phyloP scores from a whole-genome alignment of 257 asterid genomes.

The Primulina tabacum region DNA sequence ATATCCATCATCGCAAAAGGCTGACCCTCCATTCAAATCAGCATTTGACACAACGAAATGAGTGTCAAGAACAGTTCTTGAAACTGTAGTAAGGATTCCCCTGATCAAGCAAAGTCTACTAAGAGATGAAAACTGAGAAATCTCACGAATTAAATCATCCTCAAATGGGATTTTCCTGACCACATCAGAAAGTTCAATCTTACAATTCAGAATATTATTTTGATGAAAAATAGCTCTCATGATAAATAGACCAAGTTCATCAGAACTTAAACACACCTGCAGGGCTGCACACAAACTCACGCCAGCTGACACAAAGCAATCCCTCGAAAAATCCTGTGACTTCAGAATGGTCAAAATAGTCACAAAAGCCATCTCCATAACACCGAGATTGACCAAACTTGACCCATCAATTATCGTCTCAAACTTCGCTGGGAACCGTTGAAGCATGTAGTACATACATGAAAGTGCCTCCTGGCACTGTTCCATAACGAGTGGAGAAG shows the following conservation, averaged over 20 bases:
- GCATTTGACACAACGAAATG: conserved; percentile 38
- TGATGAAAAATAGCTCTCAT: conserved; percentile 66
- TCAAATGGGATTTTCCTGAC: conserved; percentile 44
- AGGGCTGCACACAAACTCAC: conserved; percentile 82
- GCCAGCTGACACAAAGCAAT: conserved; percentile 94
- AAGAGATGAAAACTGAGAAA: conserved; percentile 49
- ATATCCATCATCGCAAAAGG: conserved; percentile 25
- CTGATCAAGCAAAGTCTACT: conserved; percentile 90
- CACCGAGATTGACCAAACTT: conserved; percentile 23
- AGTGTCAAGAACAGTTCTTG: conserved; percentile 69
- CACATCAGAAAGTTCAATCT: conserved; percentile 35
- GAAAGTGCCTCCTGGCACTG: conserved; percentile 98
- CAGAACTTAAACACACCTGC: conserved; percentile 64
- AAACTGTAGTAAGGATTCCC: conserved; percentile 87
- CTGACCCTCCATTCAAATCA: conserved; percentile 28
- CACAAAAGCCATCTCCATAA: conserved; percentile 45
- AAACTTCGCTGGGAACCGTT: conserved; percentile 72
- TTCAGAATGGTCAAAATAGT: conserved; percentile 61
- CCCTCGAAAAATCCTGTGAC: conserved; percentile 76
- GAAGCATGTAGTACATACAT: conserved; percentile 85
- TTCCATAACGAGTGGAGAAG: conserved; percentile 90
- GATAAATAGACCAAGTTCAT: conserved; percentile 69
- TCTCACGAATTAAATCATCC: conserved; percentile 57
- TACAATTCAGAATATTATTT: conserved; percentile 31
- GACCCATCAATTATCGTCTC: conserved; percentile 13